Evolutionary conservation across 441 rosid species (phyloP), one percentile per base, ranked within the genome.

Genomic region (Hura crepitans): DNA sequence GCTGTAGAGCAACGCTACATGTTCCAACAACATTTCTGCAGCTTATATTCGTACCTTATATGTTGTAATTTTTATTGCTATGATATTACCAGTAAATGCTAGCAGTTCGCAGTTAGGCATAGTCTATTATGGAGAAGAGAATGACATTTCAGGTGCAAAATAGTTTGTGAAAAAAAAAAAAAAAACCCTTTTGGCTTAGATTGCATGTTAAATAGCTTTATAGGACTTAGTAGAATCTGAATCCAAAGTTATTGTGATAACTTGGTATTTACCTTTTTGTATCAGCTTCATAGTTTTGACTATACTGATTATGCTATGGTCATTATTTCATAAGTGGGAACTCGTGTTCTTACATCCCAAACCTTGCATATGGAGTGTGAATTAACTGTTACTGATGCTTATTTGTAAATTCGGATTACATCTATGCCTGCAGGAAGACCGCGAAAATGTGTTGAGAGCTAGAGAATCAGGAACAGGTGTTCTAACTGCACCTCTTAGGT

Each of bases 401-500:
- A 23, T 54, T 31, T 71, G 4, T 71, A 20, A 59, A 35, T 31
- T 69, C 56, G 57, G 37, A 56, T 72, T 72, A 22, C 46, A 20
- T 17, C 65, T 57, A 47, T 67, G 61, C 54, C 42, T 68, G 78
- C 78, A 94, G 99, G 99, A 95, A 84, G 97, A 92, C 70, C 83
- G 91, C 3, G 99, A 90, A 70, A 95, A 95, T 75, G 92, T 95
- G 57, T 70, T 92, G 39, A 86, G 93, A 71, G 97, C 97, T 46
- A 84, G 90, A 76, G 89, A 87, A 51, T 84, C 97, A 1, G 99
- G 99, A 54, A 92, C 87, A 81, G 97, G 96, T 77, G 99, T 95
- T 47, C 82, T 95, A 66, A 95, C 99, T 39, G 83, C 87, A 35
- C 97, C 99, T 72, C 92, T 95, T 75, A 86, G 92, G 82, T 70